Base-by-base conservation (phyloP, 2,329 filamentous ascomycete species). In the Monilinia fructigena region DNA sequence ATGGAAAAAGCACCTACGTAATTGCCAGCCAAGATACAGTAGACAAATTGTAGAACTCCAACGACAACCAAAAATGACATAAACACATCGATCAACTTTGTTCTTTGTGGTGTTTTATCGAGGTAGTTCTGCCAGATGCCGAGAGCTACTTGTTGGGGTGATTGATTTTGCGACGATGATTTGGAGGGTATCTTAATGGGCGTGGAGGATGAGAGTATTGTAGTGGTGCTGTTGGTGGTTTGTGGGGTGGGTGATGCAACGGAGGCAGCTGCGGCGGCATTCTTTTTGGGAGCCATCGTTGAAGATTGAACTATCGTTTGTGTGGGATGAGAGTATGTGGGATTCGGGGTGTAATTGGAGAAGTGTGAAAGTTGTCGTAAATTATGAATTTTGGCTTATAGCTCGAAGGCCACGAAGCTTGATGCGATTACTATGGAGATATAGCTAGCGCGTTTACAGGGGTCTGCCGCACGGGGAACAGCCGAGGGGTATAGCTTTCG, bases 1-100 rank as follows among this genome's bases (percentile, higher is more conserved):
- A 56, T 58, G n/a, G 40, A 42, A 45, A 23, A 38, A 67, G 67
- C 58, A 86, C 92, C 69, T 85, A 99, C 95, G 76, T 94, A 99
- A 80, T 97, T 98, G 71, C 95, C 95, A 65, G 88, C 92, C 72
- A 98, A 76, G 66, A 97, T 82, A 77, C 94, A 97, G 80, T 99
- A 99, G 68, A 91, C 78, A 78, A 99, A 98, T 80, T 99, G 95
- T 74, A 98, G 78, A n/a, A 82, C 92, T 61, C 93, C 95, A 5
- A 96, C 91, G 1, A 89, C 83, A 28, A 95, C 87, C 67, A 99
- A 81, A 78, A 97, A 99, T 4, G 80, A 86, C 86, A 99, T 88
- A 78, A 99, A 99, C 47, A 86, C 85, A 78, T 99, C 95, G 69
- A 98, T 85, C 69, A 99, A 85, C 85, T 96, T 95, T 58, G 90